A percentile compares a stretch with the other conserved stretches of the same genome.
Conservation (phyloP, 1,139 yeast genomes). For the Magnusiomyces magnusii region DNA sequence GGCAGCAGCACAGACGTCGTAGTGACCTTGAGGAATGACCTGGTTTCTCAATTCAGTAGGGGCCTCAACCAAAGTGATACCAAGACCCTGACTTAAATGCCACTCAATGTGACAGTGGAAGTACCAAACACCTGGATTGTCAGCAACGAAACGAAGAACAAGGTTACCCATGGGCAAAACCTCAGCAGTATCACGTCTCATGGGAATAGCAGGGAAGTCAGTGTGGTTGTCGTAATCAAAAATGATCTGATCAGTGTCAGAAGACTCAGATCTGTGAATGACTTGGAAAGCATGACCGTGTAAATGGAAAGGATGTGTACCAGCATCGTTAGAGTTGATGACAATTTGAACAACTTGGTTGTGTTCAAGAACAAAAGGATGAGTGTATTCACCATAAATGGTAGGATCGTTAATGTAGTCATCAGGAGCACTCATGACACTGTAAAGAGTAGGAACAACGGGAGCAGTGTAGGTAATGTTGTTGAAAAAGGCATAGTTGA, state of each 20-base stretch:
- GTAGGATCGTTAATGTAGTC: constrained; percentile 42
- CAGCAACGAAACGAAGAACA: constrained; percentile 57
- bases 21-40: constrained; percentile 49
- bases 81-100: constrained; percentile 88
- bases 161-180: constrained; percentile 63
- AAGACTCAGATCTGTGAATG: constrained; percentile 46
- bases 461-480: constrained; percentile 70
- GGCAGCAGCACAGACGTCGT: constrained; percentile 48
- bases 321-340: constrained; percentile 63
- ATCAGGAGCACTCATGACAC: constrained; percentile 60
- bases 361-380: constrained; percentile 60
- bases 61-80: constrained; percentile 65
- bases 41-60: constrained; percentile 51
- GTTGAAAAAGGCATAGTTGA: constrained; percentile 87
- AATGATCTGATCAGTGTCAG: constrained; percentile 44
- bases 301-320: constrained; percentile 83
- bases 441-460: constrained; percentile 70
- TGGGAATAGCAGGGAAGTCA: constrained; percentile 53
- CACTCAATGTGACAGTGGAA: constrained; percentile 95
- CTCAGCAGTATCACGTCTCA: constrained; percentile 61
- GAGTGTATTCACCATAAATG: constrained; percentile 75
- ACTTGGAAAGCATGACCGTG: constrained; percentile 78
- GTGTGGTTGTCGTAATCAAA: constrained; percentile 46
- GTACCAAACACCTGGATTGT: constrained; percentile 88
- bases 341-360: constrained; percentile 58